A percentile compares a stretch with the other conserved stretches of the same genome.
These are phyloP conservation scores for Sequoiadendron giganteum DNA, from an alignment of 75 land plant species.

Conservation along the genomic window DNA sequence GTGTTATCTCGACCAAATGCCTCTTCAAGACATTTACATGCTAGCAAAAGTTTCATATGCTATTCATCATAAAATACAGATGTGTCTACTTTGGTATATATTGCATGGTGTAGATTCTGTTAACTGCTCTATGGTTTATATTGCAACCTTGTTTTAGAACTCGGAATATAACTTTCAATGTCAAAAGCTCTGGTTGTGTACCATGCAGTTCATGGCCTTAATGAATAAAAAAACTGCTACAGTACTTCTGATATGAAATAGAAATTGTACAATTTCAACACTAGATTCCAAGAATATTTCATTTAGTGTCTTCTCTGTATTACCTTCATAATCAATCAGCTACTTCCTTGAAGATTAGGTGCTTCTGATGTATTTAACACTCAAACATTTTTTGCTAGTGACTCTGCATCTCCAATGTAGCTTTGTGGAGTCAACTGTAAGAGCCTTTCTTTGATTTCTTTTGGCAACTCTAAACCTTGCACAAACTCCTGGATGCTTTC, in stretches of 20 bases:
- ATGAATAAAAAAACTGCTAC: background rate
- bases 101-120: background rate
- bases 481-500: conserved; percentile 65
- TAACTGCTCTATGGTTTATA: background rate
- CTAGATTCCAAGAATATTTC: background rate
- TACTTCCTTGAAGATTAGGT: background rate
- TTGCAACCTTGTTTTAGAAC: background rate
- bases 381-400: conserved; percentile 48
- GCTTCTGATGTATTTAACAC: background rate
- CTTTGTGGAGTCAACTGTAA: conserved; percentile 62
- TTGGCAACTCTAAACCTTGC: conserved; percentile 62
- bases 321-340: background rate
- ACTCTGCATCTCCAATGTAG: conserved; percentile 70
- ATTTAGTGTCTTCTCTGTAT: background rate
- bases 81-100: background rate
- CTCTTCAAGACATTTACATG: background rate
- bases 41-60: background rate
- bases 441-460: conserved; percentile 50
- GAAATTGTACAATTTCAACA: background rate
- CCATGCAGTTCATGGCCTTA: background rate
- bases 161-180: background rate
- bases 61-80: background rate
- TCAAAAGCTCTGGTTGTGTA: background rate
- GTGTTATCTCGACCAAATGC: background rate
- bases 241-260: background rate